These are phyloP conservation scores for Aphanomyces invadans DNA, from an alignment of 352 stramenopile genomes.

Conservation along the genomic window DNA sequence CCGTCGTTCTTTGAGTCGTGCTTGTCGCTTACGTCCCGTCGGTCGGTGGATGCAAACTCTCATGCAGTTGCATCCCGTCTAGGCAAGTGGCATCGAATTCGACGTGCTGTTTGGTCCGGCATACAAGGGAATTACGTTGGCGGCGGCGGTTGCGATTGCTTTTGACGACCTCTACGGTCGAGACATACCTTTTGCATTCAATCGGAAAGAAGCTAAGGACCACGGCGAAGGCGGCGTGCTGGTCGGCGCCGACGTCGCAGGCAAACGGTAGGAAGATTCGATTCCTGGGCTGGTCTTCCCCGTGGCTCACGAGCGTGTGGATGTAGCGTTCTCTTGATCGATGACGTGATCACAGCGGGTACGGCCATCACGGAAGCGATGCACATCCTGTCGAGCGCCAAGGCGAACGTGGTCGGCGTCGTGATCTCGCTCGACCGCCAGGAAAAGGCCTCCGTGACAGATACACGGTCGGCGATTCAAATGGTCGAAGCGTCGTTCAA, in stretches of 20 bases:
- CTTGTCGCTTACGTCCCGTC: too few species aligned
- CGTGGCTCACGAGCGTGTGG: too few species aligned
- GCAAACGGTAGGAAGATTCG: conserved; percentile 92
- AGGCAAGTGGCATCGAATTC: conserved; percentile 89
- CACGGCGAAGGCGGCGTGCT: conserved; percentile 97
- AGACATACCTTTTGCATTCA: conserved; percentile 96
- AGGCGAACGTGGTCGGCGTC: conserved; percentile 92
- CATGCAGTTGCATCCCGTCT: too few species aligned
- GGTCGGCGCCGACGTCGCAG: conserved; percentile 91
- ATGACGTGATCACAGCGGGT: conserved; percentile 99
- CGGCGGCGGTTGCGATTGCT: conserved; percentile 89
- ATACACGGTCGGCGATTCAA: conserved; percentile 91
- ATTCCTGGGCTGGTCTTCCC: too few species aligned
- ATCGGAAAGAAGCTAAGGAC: conserved; percentile 99
- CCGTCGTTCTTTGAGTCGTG: too few species aligned
- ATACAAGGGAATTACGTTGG: conserved; percentile 99
- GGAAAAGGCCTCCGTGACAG: conserved; percentile 91
- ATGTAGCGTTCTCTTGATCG: conserved; percentile 96
- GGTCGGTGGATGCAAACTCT: too few species aligned
- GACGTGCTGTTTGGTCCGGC: conserved; percentile 98
- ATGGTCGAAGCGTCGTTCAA: conserved; percentile 84
- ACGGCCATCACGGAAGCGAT: conserved; percentile 96
- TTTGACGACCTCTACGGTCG: conserved; percentile 87
- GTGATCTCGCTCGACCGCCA: conserved; percentile 97
- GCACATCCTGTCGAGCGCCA: conserved; percentile 81